Evolutionary conservation across 2,329 filamentous ascomycete genomes (phyloP).

Genomic region (Pyrenophora teres): DNA sequence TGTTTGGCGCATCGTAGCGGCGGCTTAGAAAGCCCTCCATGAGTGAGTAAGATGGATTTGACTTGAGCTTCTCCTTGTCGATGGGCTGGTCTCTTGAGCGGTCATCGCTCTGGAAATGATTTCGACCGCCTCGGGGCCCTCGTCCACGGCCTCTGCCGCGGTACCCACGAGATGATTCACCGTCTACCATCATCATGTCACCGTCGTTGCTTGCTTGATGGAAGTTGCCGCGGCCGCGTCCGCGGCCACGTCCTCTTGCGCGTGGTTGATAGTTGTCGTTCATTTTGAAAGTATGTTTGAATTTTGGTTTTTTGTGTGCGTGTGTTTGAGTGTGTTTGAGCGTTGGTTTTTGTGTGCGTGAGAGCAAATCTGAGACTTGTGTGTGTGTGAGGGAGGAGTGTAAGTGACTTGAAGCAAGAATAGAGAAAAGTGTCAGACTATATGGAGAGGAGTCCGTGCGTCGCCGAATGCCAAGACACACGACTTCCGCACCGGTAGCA

Average conservation of each 20-base stretch:
- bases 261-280: conserved; percentile 15
- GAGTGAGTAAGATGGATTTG: conserved; percentile 58
- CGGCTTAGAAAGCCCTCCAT: conserved; percentile 72
- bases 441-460: conserved; percentile 14
- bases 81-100: conserved; percentile 71
- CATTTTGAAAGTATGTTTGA: neutral
- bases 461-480: conserved; percentile 17
- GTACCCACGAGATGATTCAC: conserved; percentile 15
- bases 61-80: conserved; percentile 42
- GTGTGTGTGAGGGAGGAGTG: neutral
- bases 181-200: conserved; percentile 21
- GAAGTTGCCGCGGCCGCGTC: conserved; percentile 14
- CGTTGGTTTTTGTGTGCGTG: neutral
- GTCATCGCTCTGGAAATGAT: conserved; percentile 48
- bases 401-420: neutral
- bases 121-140: conserved; percentile 17
- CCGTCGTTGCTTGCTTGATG: conserved; percentile 10
- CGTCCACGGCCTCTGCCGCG: conserved; percentile 26
- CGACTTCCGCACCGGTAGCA: neutral
- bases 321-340: neutral
- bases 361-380: neutral
- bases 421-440: conserved; percentile 1
- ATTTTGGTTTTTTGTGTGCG: neutral
- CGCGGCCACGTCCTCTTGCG: conserved; percentile 28
- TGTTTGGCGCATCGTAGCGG: conserved; percentile 72